Conservation (phyloP, 1,284 basidiomycete genomes). For the Lentinula novae-zelandiae region DNA sequence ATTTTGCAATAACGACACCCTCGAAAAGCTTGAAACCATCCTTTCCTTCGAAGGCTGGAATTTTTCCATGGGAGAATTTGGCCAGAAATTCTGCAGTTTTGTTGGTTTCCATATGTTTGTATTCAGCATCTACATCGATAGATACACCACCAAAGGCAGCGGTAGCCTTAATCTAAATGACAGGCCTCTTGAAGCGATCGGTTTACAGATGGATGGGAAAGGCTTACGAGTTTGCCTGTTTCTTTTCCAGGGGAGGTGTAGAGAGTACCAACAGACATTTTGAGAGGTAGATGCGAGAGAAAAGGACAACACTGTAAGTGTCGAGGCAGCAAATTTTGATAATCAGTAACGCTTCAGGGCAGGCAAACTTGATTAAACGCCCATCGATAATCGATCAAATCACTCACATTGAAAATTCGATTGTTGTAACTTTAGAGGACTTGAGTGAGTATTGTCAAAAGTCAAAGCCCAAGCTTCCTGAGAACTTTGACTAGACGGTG, state of each 20-base stretch:
- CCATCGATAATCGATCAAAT: neutral
- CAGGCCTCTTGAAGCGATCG: neutral
- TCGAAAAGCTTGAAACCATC: constrained; percentile 85
- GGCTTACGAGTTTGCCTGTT: constrained; percentile 48
- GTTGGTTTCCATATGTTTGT: constrained; percentile 73
- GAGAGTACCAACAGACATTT: constrained; percentile 62
- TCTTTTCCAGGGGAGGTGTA: constrained; percentile 43
- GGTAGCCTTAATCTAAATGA: constrained; percentile 60
- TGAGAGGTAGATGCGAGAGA: constrained; percentile 18
- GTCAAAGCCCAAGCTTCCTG: no score
- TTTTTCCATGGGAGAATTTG: constrained; percentile 75
- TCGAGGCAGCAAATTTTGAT: neutral
- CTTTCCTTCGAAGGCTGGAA: constrained; percentile 76
- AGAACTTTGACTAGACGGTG: no score
- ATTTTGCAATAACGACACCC: constrained; percentile 72
- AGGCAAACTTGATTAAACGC: neutral
- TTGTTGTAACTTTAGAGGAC: no score
- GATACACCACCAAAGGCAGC: constrained; percentile 68
- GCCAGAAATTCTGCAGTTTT: constrained; percentile 71
- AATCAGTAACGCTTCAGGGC: neutral
- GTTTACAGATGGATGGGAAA: neutral
- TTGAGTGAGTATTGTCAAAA: no score
- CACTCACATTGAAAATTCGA: neutral
- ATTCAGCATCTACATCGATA: constrained; percentile 42
- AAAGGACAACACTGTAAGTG: neutral